Evolutionary conservation across 495 filamentous ascomycete species (phyloP).

Genomic region (Lindgomyces ingoldianus): DNA sequence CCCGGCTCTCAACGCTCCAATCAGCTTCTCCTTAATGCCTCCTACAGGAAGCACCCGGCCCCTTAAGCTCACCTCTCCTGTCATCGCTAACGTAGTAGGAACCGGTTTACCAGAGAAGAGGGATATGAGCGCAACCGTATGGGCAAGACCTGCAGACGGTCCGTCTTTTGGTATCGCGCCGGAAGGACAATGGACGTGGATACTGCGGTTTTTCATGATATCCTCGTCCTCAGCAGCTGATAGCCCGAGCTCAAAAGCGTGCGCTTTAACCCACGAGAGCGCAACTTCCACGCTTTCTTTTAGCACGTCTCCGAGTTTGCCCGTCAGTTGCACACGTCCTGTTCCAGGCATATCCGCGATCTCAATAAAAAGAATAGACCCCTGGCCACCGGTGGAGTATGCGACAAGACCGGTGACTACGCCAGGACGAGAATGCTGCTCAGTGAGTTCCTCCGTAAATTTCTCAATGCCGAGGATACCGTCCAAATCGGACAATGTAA

Average conservation of each 20-base stretch:
- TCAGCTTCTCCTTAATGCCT: slow-evolving; percentile 98
- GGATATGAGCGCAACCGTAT: slow-evolving; percentile 89
- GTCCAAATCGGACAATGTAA: slow-evolving; percentile 80
- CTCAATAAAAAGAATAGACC: slow-evolving; percentile 97
- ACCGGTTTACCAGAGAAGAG: slow-evolving; percentile 87
- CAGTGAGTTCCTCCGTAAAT: slow-evolving; percentile 94
- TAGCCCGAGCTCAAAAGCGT: slow-evolving; percentile 87
- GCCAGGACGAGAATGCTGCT: slow-evolving; percentile 81
- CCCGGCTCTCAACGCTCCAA: slow-evolving; percentile 88
- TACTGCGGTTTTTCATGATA: slow-evolving; percentile 91
- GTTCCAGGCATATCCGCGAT: slow-evolving; percentile 95
- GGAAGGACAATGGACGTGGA: slow-evolving; percentile 95
- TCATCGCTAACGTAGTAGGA: slow-evolving; percentile 94
- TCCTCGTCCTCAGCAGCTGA: slow-evolving; percentile 79
- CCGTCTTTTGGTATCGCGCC: slow-evolving; percentile 96
- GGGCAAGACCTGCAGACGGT: slow-evolving; percentile 84
- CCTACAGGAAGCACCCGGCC: slow-evolving; percentile 88
- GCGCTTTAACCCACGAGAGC: slow-evolving; percentile 93
- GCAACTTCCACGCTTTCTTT: slow-evolving; percentile 98
- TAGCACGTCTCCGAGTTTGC: slow-evolving; percentile 95
- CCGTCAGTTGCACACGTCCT: slow-evolving; percentile 92
- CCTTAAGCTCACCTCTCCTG: slow-evolving; percentile 86
- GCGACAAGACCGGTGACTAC: slow-evolving; percentile 97
- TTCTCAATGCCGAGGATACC: slow-evolving; percentile 89
- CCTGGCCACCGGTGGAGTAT: slow-evolving; percentile 90